Evolutionary conservation across 2,329 filamentous ascomycete species (phyloP), one percentile per base, ranked within the genome.

Genomic region (Gaeumannomyces tritici): DNA sequence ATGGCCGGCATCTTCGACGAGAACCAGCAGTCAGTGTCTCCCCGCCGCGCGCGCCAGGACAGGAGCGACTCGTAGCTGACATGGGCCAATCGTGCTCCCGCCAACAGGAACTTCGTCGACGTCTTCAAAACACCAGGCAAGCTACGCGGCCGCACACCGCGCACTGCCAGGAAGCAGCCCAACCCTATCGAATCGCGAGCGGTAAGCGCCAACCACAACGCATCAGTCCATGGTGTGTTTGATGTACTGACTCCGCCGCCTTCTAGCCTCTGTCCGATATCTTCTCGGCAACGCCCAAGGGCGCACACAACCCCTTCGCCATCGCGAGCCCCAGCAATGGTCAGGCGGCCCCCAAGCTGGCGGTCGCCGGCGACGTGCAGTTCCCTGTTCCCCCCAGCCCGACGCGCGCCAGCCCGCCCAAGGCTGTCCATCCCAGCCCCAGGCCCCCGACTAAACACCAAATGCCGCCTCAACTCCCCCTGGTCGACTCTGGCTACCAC

Each of bases 111-210:
- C 73, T 88, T 98, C 64, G 85, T 91, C 66, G 93, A 98, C 70
- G 87, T 96, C n/a, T 97, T 98, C 79, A 99, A 98, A 73, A 95
- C 91, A 51, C 91, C 91, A 4, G 90, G 90, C 63, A 93, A 91
- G 72, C 76, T 95, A 72, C 87, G 90, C 66, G 90, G 88, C 62
- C 93, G 91, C 77, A 93, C 90, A 31, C 90, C 90, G 55, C 83
- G 88, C 65, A 91, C 89, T 24, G 79, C 78, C 42, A 83, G 86
- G 62, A 92, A 89, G 58, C 58, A 35, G 24, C n/a, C 54, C 59
- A 80, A 82, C 69, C 75, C 77, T 12, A 73, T 75, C 29, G 86
- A 89, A 71, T 74, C 79, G 35, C 83, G 89, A 69, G 83, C 86
- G 65, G 89, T 91, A 79, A 75, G 85, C 76, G 21, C 42, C 42